Evolutionary conservation across 2,329 filamentous ascomycete genomes (phyloP), one percentile per base, ranked within the genome.

Genomic region (Stachybotrys chlorohalonatus): DNA sequence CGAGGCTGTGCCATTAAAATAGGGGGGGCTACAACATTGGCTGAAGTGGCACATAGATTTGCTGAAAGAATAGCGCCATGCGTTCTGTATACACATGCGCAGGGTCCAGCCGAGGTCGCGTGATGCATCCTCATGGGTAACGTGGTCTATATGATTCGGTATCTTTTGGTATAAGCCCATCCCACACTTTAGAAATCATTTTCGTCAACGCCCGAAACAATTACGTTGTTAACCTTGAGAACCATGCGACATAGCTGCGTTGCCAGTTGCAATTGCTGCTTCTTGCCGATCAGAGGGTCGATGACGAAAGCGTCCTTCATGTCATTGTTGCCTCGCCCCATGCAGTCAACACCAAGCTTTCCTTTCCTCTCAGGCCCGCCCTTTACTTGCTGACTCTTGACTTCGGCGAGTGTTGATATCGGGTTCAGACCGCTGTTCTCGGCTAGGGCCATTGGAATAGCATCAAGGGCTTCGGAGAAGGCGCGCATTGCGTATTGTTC

Each of bases 401-500:
- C 85, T 68, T 89, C 87, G 42, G 94, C 93, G 55, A 99, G 81
- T 7, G 93, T 96, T 66, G 96, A 91, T 64, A 99, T 99, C 15
- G 94, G 90, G 74, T 90, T 95, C 59, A 97, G 79, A 58, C 94
- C 94, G 62, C 90, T 95, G 81, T 99, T 99, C 81, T 99, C 93
- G 9, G 94, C 92, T 57, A 99, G 81, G 2, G 94, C 90, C 90
- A 99, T 94, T 39, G 94, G 94, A 1, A 99, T 81, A 1, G 89
- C 81, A 71, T 99, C 94, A 42, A 99, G 83, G 6, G 94, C 95
- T 72, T 97, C 93, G 57, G 94, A 84, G 69, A 99, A 99, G 30
- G 94, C 94, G 58, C 94, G 89, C 93, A 99, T 99, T 61, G 93
- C 92, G 73, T 99, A 99, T 75, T 99, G 94, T 75, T 96, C 93